Conservation (phyloP, 257 asterid species). For the Penstemon newberryi region DNA sequence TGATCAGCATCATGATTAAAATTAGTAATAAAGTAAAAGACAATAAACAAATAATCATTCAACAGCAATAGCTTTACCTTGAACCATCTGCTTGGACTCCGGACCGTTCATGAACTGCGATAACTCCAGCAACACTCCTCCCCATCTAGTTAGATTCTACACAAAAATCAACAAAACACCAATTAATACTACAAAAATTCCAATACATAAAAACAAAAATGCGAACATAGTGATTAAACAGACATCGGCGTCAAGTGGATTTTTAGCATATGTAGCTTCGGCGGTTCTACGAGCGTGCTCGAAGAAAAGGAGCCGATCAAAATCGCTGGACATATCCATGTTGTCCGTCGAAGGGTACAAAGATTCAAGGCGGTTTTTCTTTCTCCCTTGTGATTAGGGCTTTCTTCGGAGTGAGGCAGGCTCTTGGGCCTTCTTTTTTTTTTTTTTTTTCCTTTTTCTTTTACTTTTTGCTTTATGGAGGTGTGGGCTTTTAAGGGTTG, state of each 20-base stretch:
- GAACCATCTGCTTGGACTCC: constrained; percentile 40
- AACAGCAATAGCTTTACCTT: constrained; percentile 20
- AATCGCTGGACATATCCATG: constrained; percentile 58
- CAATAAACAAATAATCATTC: background rate
- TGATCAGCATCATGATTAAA: background rate
- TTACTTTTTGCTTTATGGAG: too few species aligned
- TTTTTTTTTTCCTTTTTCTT: too few species aligned
- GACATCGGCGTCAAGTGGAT: constrained; percentile 70
- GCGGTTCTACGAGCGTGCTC: constrained; percentile 71
- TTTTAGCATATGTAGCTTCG: constrained; percentile 52
- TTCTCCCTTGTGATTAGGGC: background rate
- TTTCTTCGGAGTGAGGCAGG: background rate
- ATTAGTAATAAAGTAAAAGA: background rate
- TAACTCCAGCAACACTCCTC: constrained; percentile 45
- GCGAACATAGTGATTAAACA: background rate
- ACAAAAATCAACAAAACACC: constrained; percentile 8
- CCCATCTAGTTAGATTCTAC: constrained; percentile 54
- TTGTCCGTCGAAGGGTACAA: background rate
- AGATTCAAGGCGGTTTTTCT: background rate
- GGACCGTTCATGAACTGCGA: constrained; percentile 44
- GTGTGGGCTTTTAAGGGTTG: too few species aligned
- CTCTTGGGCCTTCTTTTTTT: background rate
- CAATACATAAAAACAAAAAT: background rate
- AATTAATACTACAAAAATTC: background rate
- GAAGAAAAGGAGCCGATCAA: constrained; percentile 68